These are phyloP conservation scores for Camellia lanceoleosa DNA, from an alignment of 148 eudicot genomes.

Conservation along the genomic window DNA sequence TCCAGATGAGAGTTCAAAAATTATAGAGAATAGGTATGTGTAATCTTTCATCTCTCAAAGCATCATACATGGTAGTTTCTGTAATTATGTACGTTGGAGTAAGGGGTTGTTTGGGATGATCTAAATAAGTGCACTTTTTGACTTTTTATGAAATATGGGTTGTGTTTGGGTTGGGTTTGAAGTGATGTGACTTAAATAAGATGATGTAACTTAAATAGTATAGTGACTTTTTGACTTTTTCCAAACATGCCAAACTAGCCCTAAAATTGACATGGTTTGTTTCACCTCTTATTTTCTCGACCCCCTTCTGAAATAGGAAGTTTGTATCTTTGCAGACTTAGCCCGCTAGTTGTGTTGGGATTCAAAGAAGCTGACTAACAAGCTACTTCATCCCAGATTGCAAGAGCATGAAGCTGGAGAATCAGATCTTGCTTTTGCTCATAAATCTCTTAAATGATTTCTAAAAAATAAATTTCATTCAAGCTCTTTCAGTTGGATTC, in stretches of 20 bases:
- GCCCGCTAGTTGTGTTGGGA: too few species aligned
- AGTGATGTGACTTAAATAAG: too few species aligned
- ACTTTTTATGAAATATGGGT: too few species aligned
- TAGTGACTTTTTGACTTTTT: too few species aligned
- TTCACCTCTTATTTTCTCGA: too few species aligned
- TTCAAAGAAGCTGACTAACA: background rate
- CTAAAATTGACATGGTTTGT: background rate
- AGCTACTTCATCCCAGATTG: background rate
- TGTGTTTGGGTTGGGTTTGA: too few species aligned
- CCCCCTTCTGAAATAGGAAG: too few species aligned
- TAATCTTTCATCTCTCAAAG: slow-evolving; percentile 5
- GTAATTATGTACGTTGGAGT: background rate
- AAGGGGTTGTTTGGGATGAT: too few species aligned
- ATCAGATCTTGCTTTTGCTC: background rate
- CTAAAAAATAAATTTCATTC: background rate
- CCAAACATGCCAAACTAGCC: too few species aligned
- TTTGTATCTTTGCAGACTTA: too few species aligned
- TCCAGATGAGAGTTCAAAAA: background rate
- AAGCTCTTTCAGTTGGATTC: background rate
- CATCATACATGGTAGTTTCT: background rate
- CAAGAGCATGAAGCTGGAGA: background rate
- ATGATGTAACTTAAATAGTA: too few species aligned
- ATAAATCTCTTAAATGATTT: background rate
- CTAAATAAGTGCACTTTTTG: too few species aligned
- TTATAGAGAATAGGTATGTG: slow-evolving; percentile 23